Percentiles rank a stretch among this genome's conserved stretches.
phyloP scores from a whole-genome alignment of 2,329 filamentous ascomycete species.

The Aspergillus pseudoglaucus region DNA sequence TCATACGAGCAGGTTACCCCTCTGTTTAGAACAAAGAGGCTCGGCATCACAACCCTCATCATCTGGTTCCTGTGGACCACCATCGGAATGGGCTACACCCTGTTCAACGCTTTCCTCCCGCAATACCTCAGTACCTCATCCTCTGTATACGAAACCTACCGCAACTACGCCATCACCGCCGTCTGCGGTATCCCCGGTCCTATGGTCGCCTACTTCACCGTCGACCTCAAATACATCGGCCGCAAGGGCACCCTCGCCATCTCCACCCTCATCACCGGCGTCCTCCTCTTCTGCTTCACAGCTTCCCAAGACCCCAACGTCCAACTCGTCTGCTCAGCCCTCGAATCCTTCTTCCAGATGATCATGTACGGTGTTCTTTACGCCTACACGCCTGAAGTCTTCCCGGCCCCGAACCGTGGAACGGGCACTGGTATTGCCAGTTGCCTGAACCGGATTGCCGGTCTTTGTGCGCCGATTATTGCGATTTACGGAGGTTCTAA shows the following conservation, averaged over 20 bases:
- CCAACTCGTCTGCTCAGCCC: constrained; percentile 44
- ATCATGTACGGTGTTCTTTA: constrained; percentile 50
- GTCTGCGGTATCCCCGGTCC: constrained; percentile 70
- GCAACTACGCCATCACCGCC: constrained; percentile 76
- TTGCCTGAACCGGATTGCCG: constrained; percentile 35
- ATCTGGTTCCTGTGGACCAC: constrained; percentile 76
- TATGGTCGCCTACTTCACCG: constrained; percentile 65
- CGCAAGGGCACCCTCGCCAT: constrained; percentile 53
- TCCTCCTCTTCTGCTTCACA: constrained; percentile 52
- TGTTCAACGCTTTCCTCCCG: constrained; percentile 84
- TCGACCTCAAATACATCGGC: constrained; percentile 60
- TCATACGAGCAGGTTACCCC: constrained; percentile 60
- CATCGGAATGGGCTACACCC: constrained; percentile 79
- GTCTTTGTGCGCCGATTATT: constrained; percentile 39
- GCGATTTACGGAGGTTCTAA: constrained; percentile 32
- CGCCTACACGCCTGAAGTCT: constrained; percentile 51
- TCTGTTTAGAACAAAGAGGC: constrained; percentile 47
- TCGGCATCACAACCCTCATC: constrained; percentile 42
- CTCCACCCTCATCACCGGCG: constrained; percentile 45
- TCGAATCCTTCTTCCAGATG: constrained; percentile 50
- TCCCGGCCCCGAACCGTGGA: constrained; percentile 47
- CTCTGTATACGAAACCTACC: constrained; percentile 50
- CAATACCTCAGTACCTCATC: constrained; percentile 66
- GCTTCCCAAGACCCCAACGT: constrained; percentile 40
- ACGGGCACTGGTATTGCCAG: constrained; percentile 44